A percentile compares a stretch with the other conserved stretches of the same genome.
phyloP scores from a whole-genome alignment of 257 asterid species.

The Solanum etuberosum region DNA sequence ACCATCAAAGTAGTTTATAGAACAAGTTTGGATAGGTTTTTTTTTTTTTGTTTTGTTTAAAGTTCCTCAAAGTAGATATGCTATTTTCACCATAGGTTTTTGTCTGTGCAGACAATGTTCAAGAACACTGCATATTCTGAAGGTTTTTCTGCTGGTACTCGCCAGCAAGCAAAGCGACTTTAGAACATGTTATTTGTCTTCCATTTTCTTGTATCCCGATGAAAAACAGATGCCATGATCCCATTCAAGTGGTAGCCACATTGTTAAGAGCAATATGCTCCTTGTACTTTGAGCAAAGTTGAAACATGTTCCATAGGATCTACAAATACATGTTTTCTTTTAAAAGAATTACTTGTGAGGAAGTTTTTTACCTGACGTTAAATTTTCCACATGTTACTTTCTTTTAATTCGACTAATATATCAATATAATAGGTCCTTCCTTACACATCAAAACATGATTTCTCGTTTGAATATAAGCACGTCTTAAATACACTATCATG shows the following conservation, averaged over 20 bases:
- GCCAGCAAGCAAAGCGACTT: conserved; percentile 30
- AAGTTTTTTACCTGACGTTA: not conserved
- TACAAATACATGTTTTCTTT: not conserved
- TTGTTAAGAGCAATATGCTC: not conserved
- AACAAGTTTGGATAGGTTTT: not conserved
- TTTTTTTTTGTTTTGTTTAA: not conserved
- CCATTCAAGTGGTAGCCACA: not conserved
- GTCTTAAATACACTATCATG: not conserved
- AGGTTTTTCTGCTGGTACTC: conserved; percentile 53
- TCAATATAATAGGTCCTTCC: not conserved
- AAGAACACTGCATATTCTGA: conserved; percentile 67
- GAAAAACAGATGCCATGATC: not conserved
- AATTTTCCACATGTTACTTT: not conserved
- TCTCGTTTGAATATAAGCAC: not conserved
- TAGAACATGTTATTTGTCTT: not conserved
- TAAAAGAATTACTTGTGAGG: not conserved
- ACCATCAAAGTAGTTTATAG: not conserved
- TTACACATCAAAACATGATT: not conserved
- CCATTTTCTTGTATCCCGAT: not conserved
- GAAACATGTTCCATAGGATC: not conserved
- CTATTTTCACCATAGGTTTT: not conserved
- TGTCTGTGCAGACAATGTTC: conserved; percentile 38
- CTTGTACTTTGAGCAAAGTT: not conserved
- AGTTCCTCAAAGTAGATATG: not conserved
- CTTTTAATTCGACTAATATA: not conserved